Base-by-base conservation (phyloP, 805 yeast genomes). In the Monosporozyma siamensis region DNA sequence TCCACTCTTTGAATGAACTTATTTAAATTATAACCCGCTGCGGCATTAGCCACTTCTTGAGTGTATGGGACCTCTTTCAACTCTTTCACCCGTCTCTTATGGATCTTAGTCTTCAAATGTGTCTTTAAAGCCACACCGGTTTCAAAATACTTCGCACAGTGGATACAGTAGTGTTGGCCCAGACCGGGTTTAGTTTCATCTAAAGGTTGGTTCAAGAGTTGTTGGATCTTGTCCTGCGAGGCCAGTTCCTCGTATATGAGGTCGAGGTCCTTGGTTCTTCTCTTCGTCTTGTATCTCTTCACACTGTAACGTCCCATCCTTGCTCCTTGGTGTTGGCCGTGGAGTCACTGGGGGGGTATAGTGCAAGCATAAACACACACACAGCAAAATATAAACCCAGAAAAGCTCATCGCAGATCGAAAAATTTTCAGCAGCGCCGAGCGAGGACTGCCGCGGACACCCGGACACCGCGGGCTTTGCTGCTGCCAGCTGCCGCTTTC, bases 111-210 rank as follows among this genome's bases (percentile, higher is more conserved):
- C 52, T 77, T 76, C 48, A 73, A 65, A 66, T 92, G 99, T 11
- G 80, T 71, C 46, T 76, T 77, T 43, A 85, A 69, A 6, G 95
- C 82, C 25, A 65, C 61, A 36, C 82, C 87, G 44, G 80, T 79
- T 59, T 89, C 96, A 56, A 78, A 87, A 64, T 92, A 87, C 59
- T 82, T 84, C 39, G 95, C 94, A 70, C 99, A 92, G 49, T 88
- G 95, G 42, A 92, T 72, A 64, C 97, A 92, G 63, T 86, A 92
- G 64, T 77, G 82, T 64, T 92, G 97, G 12, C 96, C 99, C 50
- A 92, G 67, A 1, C 99, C 99, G 1, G 97, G 89, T 58, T 82
- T 81, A 35, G 79, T 77, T 65, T 90, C 97, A 63, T 90, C 96
- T 44, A 84, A 63, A 4, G 86, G 83, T 64, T 90, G 97, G 59